These are phyloP conservation scores for Astrocystis sublimbata DNA, from an alignment of 495 filamentous ascomycete species.

Conservation along the genomic window DNA sequence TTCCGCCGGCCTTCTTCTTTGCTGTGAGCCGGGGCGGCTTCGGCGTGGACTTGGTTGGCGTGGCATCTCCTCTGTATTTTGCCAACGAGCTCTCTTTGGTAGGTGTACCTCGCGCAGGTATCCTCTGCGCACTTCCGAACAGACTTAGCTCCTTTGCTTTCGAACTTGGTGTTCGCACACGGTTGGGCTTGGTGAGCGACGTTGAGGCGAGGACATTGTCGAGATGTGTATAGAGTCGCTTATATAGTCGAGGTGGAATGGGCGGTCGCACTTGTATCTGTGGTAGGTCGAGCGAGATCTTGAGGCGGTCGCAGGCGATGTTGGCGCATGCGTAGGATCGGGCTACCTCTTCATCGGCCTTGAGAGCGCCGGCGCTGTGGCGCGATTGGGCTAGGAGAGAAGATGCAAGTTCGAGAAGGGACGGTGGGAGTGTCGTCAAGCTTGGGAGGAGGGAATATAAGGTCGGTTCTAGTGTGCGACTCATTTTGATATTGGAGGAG, in stretches of 20 bases:
- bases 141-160: constrained; percentile 27
- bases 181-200: constrained; percentile 12
- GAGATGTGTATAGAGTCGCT: constrained; percentile 78
- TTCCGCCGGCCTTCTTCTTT: constrained; percentile 30
- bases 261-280: constrained; percentile 78
- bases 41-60: constrained; percentile 24
- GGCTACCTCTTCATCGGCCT: constrained; percentile 85
- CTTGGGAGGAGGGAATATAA: constrained; percentile 77
- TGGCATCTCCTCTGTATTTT: constrained; percentile 31
- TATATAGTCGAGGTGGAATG: constrained; percentile 79
- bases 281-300: constrained; percentile 80
- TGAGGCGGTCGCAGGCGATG: constrained; percentile 86
- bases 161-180: constrained; percentile 29
- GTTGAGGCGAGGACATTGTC: constrained; percentile 63
- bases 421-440: constrained; percentile 65
- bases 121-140: constrained; percentile 25
- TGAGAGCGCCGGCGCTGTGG: constrained; percentile 73
- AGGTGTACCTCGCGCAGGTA: constrained; percentile 26
- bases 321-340: constrained; percentile 87
- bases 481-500: constrained; percentile 51
- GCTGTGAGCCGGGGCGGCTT: constrained; percentile 24
- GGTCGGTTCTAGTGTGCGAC: constrained; percentile 72
- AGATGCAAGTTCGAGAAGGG: constrained; percentile 72
- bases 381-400: constrained; percentile 88
- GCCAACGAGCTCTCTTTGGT: constrained; percentile 41